A percentile compares a stretch with the other conserved stretches of the same genome.
phyloP scores from a whole-genome alignment of 345 rosid genomes.

The Heritiera littoralis region DNA sequence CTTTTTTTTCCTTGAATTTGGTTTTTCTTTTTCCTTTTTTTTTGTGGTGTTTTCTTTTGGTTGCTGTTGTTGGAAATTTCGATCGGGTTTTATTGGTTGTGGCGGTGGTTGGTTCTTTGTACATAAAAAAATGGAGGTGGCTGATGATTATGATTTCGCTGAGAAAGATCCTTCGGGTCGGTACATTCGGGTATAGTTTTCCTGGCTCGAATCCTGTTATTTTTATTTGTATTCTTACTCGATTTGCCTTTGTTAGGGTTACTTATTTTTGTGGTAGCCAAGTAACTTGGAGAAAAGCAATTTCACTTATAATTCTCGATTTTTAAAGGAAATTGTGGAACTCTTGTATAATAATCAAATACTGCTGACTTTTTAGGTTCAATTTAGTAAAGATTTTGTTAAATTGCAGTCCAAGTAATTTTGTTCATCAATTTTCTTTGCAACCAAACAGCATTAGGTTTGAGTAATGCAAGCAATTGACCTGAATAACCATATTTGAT shows the following conservation, averaged over 20 bases:
- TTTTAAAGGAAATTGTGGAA: neutral
- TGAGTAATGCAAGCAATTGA: neutral
- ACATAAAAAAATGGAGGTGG: slow-evolving; percentile 1
- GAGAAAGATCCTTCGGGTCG: slow-evolving; percentile 25
- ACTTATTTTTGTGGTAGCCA: neutral
- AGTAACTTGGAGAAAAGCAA: slow-evolving; percentile 16
- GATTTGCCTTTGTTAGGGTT: neutral
- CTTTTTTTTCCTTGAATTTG: neutral
- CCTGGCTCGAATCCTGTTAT: neutral
- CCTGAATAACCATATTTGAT: neutral
- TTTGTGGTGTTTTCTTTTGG: neutral
- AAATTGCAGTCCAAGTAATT: neutral
- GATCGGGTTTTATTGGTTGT: slow-evolving; percentile 1
- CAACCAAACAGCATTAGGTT: neutral
- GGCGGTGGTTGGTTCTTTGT: neutral
- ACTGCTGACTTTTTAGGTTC: neutral
- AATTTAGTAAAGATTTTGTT: neutral
- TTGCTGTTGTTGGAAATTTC: slow-evolving; percentile 14
- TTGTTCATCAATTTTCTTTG: neutral
- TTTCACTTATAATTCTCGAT: neutral
- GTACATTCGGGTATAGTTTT: slow-evolving; percentile 14
- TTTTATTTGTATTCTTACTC: neutral
- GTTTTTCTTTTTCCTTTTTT: neutral
- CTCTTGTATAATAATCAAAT: slow-evolving; percentile 10
- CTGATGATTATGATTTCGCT: slow-evolving; percentile 5